A percentile compares a stretch with the other conserved stretches of the same genome.
These are phyloP conservation scores for Xylaria curta DNA, from an alignment of 495 filamentous ascomycete genomes.

Conservation along the genomic window DNA sequence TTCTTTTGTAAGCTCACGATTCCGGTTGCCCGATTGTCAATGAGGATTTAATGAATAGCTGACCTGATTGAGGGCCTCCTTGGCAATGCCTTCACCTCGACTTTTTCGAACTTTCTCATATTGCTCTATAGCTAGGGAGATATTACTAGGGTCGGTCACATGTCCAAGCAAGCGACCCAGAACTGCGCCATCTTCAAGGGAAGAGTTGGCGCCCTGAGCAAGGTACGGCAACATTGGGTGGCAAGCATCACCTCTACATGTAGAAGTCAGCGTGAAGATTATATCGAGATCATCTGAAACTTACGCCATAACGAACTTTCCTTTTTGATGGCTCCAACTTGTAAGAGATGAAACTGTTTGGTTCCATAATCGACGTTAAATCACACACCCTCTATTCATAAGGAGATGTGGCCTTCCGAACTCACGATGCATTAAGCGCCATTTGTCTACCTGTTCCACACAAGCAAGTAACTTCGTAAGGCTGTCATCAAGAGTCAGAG, in stretches of 20 bases:
- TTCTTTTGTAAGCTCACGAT: neutral
- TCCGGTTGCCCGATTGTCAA: neutral
- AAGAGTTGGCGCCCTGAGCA: constrained; percentile 65
- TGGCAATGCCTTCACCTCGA: constrained; percentile 63
- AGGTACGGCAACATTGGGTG: constrained; percentile 74
- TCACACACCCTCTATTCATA: neutral
- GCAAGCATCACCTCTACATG: constrained; percentile 39
- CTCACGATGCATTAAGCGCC: constrained; percentile 3
- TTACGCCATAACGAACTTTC: constrained; percentile 6
- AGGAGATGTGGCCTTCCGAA: neutral
- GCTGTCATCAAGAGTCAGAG: neutral
- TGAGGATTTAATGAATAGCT: neutral
- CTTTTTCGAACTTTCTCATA: constrained; percentile 69
- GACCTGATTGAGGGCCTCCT: constrained; percentile 37
- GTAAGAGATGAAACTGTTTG: constrained; percentile 1
- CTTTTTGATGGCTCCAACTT: neutral
- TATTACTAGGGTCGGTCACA: constrained; percentile 52
- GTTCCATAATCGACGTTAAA: neutral
- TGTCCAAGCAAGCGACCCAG: constrained; percentile 61
- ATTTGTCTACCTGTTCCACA: neutral
- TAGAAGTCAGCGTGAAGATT: neutral
- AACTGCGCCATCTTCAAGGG: constrained; percentile 61
- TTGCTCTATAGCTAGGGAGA: constrained; percentile 52
- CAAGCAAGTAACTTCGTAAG: neutral
- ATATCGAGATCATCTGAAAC: neutral